Base-by-base conservation (phyloP, 768 basidiomycete species). In the Kwoniella mangroviensis region DNA sequence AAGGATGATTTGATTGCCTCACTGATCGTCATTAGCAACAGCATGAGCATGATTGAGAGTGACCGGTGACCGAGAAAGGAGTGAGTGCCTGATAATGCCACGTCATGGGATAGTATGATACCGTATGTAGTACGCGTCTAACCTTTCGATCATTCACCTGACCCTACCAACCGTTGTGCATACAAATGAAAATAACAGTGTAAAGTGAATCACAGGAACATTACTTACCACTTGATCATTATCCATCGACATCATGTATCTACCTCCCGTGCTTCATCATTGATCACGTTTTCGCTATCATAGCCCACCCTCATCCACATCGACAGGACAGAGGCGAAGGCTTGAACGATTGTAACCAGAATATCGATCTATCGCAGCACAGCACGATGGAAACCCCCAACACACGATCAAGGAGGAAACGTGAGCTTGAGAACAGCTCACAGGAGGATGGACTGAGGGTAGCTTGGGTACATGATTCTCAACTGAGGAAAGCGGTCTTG, bases 371-470 rank as follows among this genome's bases (percentile, higher is more conserved):
- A 34, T 34, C 34, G 34, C 34, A 34, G 34, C 45, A 15, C 19
- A 17, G 13, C 45, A 28, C 45, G 41, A 73, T 75, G 75, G 75
- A 77, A 22, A 75, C 78, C 34, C 78, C 78, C 21, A 75, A 73
- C 21, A 79, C 75, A 17, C 43, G 78, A 26, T 71, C 71, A 43
- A 67, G 78, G 72, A 51, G 65, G 51, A 79, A 79, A 56, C 57
- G 78, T 55, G 75, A 74, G 54, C 53, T 72, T 41, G 72, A 72
- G 42, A 57, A 63, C 40, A 55, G 65, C 34, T 69, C 68, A 15
- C 70, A 69, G 28, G 72, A 73, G 22, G 75, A 77, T 28, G 73
- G 63, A 19, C 61, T 60, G 54, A 26, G 41, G 42, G 63, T 79
- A 24, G 62, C 56, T 58, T 79, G 78, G 78, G 43, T 42, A 21